These are phyloP conservation scores for Oehlia diaphana DNA, from an alignment of 192 early-diverging fungal genomes.

Conservation along the genomic window DNA sequence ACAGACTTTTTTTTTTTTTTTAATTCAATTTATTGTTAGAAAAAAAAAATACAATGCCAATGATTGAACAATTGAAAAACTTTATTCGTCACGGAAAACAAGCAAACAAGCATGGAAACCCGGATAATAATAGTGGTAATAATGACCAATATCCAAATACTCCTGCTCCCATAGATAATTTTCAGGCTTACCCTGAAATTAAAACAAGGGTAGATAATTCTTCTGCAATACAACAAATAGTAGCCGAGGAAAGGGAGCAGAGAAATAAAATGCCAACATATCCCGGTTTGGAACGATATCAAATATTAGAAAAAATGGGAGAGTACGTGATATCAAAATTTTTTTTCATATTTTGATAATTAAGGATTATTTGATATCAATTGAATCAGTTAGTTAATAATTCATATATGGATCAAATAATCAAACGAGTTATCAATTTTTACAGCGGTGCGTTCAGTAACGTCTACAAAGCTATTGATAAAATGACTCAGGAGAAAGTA, in stretches of 20 bases:
- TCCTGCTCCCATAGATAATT: background rate
- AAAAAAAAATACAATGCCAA: background rate
- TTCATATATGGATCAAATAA: background rate
- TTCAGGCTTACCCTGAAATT: background rate
- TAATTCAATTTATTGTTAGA: no score
- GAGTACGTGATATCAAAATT: slow-evolving; percentile 54
- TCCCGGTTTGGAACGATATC: slow-evolving; percentile 58
- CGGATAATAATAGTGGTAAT: slow-evolving; percentile 17
- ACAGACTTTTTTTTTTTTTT: no score
- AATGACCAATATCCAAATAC: slow-evolving; percentile 8
- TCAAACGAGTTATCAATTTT: background rate
- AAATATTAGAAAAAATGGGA: slow-evolving; percentile 65
- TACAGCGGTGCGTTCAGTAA: slow-evolving; percentile 83
- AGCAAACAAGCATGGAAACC: slow-evolving; percentile 32
- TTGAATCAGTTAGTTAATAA: background rate
- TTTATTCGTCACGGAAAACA: slow-evolving; percentile 51
- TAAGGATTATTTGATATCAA: no score
- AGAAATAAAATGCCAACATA: slow-evolving; percentile 55
- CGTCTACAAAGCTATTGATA: slow-evolving; percentile 75
- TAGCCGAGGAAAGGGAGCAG: slow-evolving; percentile 52
- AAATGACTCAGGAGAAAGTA: slow-evolving; percentile 63
- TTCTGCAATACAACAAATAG: slow-evolving; percentile 45
- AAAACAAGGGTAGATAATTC: slow-evolving; percentile 24
- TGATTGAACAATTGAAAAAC: slow-evolving; percentile 51
- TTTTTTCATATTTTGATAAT: no score